These are phyloP conservation scores for Thecaphora thlaspeos DNA, from an alignment of 1,284 basidiomycete genomes.

Conservation along the genomic window DNA sequence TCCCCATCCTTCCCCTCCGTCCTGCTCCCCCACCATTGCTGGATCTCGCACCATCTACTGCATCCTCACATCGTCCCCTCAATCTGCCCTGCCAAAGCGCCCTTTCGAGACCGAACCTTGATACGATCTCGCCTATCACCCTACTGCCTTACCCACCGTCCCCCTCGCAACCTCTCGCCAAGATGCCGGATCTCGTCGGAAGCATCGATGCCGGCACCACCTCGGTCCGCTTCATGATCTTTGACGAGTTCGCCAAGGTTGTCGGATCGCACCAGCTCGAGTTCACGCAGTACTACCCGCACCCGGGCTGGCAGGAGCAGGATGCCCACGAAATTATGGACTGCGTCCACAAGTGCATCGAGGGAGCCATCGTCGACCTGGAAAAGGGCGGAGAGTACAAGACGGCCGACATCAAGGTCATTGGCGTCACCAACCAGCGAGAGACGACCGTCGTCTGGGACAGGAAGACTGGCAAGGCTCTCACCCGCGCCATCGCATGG, in stretches of 20 bases:
- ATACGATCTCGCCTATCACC: too few species aligned
- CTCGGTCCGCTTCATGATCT: slow-evolving; percentile 90
- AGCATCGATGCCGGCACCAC: slow-evolving; percentile 61
- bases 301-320: slow-evolving; percentile 85
- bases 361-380: slow-evolving; percentile 70
- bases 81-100: neutral
- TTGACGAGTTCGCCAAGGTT: slow-evolving; percentile 84
- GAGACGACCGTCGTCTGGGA: slow-evolving; percentile 97
- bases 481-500: slow-evolving; percentile 90
- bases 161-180: too few species aligned
- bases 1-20: neutral
- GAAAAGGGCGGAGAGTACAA: slow-evolving; percentile 71
- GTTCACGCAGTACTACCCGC: slow-evolving; percentile 53
- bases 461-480: slow-evolving; percentile 78
- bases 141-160: too few species aligned
- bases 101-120: too few species aligned
- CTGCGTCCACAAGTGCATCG: slow-evolving; percentile 76
- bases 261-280: slow-evolving; percentile 76
- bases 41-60: too few species aligned
- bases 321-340: slow-evolving; percentile 80
- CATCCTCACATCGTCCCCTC: too few species aligned
- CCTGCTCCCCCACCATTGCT: neutral
- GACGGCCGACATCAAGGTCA: slow-evolving; percentile 79
- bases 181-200: slow-evolving; percentile 37
- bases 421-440: slow-evolving; percentile 96